These are phyloP conservation scores for Staphylotrichum longicolle DNA, from an alignment of 495 filamentous ascomycete genomes.

Conservation along the genomic window DNA sequence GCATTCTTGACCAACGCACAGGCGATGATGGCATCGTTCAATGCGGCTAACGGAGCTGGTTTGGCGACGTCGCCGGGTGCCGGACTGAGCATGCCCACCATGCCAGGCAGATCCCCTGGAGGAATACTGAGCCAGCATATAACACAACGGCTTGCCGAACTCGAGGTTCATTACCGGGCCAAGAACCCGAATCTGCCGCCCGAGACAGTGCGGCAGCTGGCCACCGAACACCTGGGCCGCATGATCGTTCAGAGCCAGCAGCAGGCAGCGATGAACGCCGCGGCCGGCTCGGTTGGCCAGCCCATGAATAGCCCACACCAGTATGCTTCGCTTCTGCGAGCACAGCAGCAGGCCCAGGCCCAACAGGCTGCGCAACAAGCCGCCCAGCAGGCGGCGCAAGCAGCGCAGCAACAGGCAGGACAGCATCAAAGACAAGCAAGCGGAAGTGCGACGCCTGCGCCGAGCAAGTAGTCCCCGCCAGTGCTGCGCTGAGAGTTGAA, in stretches of 20 bases:
- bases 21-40: constrained; percentile 46
- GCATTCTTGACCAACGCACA: constrained; percentile 45
- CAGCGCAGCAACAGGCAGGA: constrained; percentile 26
- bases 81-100: constrained; percentile 38
- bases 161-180: constrained; percentile 37
- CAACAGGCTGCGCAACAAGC: constrained; percentile 27
- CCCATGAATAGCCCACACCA: constrained; percentile 55
- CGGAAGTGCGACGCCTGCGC: constrained; percentile 42
- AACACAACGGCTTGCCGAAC: constrained; percentile 31
- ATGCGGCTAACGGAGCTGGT: constrained; percentile 37
- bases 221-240: constrained; percentile 54
- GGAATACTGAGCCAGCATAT: constrained; percentile 28
- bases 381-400: constrained; percentile 15
- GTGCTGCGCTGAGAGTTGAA: no score
- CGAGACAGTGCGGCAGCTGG: constrained; percentile 59
- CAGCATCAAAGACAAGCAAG: constrained; percentile 44
- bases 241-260: constrained; percentile 35
- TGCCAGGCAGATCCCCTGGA: constrained; percentile 40
- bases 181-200: constrained; percentile 56
- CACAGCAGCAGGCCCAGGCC: constrained; percentile 56
- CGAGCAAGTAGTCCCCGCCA: constrained; percentile 21
- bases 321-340: constrained; percentile 71
- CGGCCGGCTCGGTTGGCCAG: constrained; percentile 42
- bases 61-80: constrained; percentile 42
- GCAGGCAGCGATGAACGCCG: constrained; percentile 39